phyloP scores from a whole-genome alignment of 257 asterid genomes.

The Scutellaria baicalensis region DNA sequence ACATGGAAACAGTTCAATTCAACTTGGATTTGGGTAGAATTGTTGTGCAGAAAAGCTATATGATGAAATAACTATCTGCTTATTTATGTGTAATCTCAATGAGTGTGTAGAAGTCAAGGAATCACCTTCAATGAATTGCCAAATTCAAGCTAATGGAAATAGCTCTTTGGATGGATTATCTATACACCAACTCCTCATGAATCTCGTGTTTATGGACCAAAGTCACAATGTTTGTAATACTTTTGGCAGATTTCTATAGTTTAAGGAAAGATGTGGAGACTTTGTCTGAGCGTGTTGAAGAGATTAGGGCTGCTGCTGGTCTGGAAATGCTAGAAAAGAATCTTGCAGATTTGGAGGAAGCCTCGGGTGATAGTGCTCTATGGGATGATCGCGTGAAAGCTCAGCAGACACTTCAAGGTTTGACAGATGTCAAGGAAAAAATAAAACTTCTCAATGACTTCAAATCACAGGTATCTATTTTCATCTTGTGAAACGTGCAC shows the following conservation, averaged over 20 bases:
- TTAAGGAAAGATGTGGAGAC: constrained; percentile 80
- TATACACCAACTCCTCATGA: neutral
- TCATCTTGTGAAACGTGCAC: constrained; percentile 3
- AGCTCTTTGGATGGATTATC: neutral
- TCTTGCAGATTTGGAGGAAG: constrained; percentile 65
- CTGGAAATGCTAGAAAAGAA: constrained; percentile 62
- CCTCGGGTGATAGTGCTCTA: constrained; percentile 71
- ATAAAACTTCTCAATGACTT: constrained; percentile 78
- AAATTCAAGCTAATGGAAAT: neutral
- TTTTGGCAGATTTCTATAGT: constrained; percentile 71
- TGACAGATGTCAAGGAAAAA: constrained; percentile 87
- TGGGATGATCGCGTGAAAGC: constrained; percentile 96
- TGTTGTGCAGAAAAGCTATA: neutral
- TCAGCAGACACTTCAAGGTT: constrained; percentile 84
- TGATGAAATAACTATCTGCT: neutral
- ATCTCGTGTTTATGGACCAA: constrained; percentile 2
- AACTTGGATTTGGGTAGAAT: neutral
- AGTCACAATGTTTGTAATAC: constrained; percentile 1
- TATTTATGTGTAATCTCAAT: neutral
- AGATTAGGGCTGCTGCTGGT: constrained; percentile 75
- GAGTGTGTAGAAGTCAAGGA: no score
- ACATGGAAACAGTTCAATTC: neutral
- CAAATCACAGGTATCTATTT: constrained; percentile 60
- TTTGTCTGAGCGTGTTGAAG: constrained; percentile 63
- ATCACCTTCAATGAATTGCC: neutral